These are phyloP conservation scores for Eucalyptus pauciflora DNA, from an alignment of 345 rosid genomes.

Conservation along the genomic window DNA sequence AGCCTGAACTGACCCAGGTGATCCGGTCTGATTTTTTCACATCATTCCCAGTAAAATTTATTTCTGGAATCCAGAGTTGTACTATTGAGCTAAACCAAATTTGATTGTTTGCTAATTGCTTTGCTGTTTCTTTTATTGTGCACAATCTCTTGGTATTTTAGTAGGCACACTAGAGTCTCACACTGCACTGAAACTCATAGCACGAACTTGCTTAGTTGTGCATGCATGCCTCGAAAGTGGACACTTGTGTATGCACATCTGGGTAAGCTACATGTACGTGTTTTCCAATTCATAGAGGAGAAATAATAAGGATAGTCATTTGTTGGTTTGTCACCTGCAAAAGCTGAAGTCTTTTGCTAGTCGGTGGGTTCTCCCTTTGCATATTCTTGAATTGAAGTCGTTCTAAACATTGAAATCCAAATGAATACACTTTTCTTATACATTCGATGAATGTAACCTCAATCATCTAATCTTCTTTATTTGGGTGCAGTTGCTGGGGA, in stretches of 20 bases:
- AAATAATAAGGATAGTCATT: background rate
- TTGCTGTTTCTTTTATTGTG: background rate
- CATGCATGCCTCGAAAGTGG: background rate
- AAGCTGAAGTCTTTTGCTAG: background rate
- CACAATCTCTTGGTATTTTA: background rate
- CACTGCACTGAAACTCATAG: background rate
- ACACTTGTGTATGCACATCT: background rate
- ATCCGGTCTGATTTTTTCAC: background rate
- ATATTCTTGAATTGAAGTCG: background rate
- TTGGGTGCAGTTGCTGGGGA: constrained; percentile 59
- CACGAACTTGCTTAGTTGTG: background rate
- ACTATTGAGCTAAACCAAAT: background rate
- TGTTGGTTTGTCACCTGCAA: background rate
- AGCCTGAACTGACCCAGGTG: background rate
- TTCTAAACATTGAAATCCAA: background rate
- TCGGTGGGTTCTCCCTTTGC: background rate
- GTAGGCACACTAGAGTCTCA: background rate
- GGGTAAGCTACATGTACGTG: background rate
- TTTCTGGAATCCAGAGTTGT: background rate
- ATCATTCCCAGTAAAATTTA: background rate
- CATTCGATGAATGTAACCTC: background rate
- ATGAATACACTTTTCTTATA: background rate
- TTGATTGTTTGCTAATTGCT: background rate
- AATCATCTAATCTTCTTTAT: background rate
- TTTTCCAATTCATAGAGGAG: background rate